Conservation (phyloP, 208 protist species). For the Leishmania tarentolae region DNA sequence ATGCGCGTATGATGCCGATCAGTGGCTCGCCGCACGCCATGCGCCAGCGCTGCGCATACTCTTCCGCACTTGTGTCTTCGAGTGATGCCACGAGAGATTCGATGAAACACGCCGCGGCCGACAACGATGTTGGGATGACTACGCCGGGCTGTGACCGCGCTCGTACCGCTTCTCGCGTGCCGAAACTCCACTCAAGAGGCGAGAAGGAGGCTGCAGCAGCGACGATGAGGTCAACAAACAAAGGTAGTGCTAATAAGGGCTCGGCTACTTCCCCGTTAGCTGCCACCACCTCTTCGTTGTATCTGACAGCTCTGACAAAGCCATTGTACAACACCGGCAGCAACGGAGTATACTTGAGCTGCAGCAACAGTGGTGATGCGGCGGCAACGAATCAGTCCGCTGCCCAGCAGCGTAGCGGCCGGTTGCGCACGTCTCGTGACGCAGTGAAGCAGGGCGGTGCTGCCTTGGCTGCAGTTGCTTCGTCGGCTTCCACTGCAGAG, state of each 20-base stretch:
- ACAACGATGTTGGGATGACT: background rate
- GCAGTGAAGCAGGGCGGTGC: background rate
- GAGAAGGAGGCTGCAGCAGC: background rate
- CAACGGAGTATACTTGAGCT: background rate
- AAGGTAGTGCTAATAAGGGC: background rate
- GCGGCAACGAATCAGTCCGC: background rate
- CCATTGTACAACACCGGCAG: background rate
- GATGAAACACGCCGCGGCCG: background rate
- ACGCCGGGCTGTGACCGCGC: too few species aligned
- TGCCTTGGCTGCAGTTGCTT: background rate
- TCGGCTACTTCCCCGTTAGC: background rate
- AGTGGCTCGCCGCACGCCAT: background rate
- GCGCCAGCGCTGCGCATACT: background rate
- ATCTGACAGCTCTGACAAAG: background rate
- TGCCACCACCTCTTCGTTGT: slow-evolving; percentile 3
- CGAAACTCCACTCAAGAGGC: background rate
- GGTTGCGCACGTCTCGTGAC: background rate
- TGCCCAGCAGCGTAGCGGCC: background rate
- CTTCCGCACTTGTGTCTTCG: background rate
- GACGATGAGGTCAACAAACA: background rate
- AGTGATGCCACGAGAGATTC: background rate
- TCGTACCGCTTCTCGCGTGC: background rate
- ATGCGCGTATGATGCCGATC: background rate
- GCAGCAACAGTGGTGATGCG: background rate
- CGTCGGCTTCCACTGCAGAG: background rate